phyloP scores from a whole-genome alignment of 495 filamentous ascomycete genomes.

The Penicillium waksmanii region DNA sequence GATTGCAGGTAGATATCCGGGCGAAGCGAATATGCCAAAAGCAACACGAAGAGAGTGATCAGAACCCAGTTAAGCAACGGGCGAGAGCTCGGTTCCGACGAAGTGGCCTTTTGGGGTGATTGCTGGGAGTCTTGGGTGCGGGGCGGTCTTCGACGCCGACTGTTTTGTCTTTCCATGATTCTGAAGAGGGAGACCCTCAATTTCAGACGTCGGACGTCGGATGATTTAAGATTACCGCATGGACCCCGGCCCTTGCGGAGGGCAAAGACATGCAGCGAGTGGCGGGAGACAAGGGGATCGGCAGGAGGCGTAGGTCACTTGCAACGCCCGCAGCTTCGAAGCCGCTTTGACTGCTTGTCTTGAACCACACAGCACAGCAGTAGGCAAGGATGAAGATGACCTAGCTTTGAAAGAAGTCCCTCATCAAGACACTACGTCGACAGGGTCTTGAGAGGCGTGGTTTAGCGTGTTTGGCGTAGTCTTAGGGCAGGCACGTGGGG shows the following conservation, averaged over 20 bases:
- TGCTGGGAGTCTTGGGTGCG: slow-evolving; percentile 7
- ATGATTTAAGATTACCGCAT: slow-evolving; percentile 1
- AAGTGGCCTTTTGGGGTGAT: background rate
- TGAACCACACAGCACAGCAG: background rate
- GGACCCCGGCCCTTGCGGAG: slow-evolving; percentile 7
- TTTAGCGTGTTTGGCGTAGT: background rate
- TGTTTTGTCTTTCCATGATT: slow-evolving; percentile 19
- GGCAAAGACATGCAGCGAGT: slow-evolving; percentile 1
- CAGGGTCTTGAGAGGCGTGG: background rate
- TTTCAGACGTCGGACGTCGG: slow-evolving; percentile 1
- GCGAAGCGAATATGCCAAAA: slow-evolving; percentile 21
- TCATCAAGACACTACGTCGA: background rate
- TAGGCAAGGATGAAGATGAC: background rate
- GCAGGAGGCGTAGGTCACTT: background rate
- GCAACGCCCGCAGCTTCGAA: background rate
- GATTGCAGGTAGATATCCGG: slow-evolving; percentile 4
- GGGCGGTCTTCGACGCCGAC: slow-evolving; percentile 12
- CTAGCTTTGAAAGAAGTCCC: background rate
- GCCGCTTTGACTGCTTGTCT: slow-evolving; percentile 1
- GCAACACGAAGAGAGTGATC: slow-evolving; percentile 18
- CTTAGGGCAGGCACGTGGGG: slow-evolving; percentile 6
- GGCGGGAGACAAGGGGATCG: slow-evolving; percentile 4
- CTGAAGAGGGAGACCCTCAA: background rate
- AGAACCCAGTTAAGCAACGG: slow-evolving; percentile 19
- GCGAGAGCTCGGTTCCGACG: slow-evolving; percentile 8